These are phyloP conservation scores for Pseudocercospora fijiensis DNA, from an alignment of 2,329 filamentous ascomycete species.

Conservation along the genomic window DNA sequence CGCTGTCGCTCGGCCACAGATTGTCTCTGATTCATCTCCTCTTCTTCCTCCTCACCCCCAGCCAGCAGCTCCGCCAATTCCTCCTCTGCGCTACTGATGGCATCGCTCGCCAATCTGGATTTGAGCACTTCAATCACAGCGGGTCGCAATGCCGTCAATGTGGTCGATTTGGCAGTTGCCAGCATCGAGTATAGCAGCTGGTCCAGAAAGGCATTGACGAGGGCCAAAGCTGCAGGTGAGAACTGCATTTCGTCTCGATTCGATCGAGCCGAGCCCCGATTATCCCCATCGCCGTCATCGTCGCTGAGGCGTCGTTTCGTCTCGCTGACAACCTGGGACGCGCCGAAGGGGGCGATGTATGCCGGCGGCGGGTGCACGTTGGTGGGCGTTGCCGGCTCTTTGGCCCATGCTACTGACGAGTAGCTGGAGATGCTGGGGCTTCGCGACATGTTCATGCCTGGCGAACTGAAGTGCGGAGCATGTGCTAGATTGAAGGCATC, in stretches of 20 bases:
- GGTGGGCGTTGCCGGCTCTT: conserved; percentile 24
- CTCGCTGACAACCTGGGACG: conserved; percentile 87
- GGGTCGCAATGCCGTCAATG: conserved; percentile 70
- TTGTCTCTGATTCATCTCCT: conserved; percentile 36
- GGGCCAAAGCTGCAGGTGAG: conserved; percentile 67
- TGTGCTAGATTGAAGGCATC: conserved; percentile 19
- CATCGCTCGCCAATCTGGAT: conserved; percentile 80
- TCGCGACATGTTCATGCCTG: conserved; percentile 20
- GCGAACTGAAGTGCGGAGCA: conserved; percentile 11
- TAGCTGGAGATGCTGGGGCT: conserved; percentile 22
- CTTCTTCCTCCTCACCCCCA: conserved; percentile 66
- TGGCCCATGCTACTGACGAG: conserved; percentile 19
- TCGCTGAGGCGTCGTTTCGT: conserved; percentile 66
- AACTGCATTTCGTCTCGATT: conserved; percentile 67
- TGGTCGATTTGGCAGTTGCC: conserved; percentile 74
- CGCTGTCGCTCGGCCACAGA: conserved; percentile 40
- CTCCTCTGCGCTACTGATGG: conserved; percentile 78
- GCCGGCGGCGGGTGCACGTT: conserved; percentile 70
- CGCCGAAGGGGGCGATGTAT: conserved; percentile 84
- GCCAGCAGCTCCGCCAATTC: conserved; percentile 86
- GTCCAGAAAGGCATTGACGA: conserved; percentile 91
- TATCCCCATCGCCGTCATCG: conserved; percentile 59
- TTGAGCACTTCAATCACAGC: conserved; percentile 86
- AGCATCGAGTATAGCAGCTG: conserved; percentile 90
- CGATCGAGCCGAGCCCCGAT: conserved; percentile 55